Evolutionary conservation across 2,329 filamentous ascomycete genomes (phyloP).

Genomic region (Thielaviopsis euricoi): DNA sequence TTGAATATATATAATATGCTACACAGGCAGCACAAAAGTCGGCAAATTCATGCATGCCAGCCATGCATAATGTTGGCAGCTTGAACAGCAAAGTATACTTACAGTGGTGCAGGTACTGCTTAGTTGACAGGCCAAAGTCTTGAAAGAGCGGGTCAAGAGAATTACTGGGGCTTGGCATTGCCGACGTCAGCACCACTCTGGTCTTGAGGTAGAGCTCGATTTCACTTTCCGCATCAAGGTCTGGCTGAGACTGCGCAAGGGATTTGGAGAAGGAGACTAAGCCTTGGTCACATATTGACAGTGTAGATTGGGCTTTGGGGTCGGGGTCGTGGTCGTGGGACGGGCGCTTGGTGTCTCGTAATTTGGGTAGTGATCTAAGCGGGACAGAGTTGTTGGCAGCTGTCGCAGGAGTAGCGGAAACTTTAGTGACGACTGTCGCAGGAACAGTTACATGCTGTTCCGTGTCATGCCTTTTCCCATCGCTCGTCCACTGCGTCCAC

Average conservation of each 20-base stretch:
- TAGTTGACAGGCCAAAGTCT: constrained; percentile 29
- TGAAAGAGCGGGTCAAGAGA: constrained; percentile 35
- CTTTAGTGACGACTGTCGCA: too few species aligned
- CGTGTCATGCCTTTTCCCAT: not conserved
- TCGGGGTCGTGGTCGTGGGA: too few species aligned
- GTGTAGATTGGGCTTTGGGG: too few species aligned
- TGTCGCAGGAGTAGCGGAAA: too few species aligned
- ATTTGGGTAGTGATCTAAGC: too few species aligned
- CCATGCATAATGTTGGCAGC: not conserved
- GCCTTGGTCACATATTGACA: too few species aligned
- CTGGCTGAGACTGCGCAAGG: not conserved
- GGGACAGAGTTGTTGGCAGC: too few species aligned
- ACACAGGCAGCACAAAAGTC: not conserved
- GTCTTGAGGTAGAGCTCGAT: not conserved
- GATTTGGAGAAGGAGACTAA: not conserved
- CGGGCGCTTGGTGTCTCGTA: too few species aligned
- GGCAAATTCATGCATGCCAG: too few species aligned
- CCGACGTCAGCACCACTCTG: not conserved
- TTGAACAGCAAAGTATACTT: constrained; percentile 19
- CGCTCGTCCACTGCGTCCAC: constrained; percentile 29
- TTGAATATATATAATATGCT: constrained; percentile 15
- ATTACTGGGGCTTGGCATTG: not conserved
- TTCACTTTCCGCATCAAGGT: too few species aligned
- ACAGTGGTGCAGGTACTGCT: constrained; percentile 36
- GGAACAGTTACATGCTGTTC: not conserved